Evolutionary conservation across 371 early-diverging fungal genomes (phyloP).

Genomic region (Cladochytrium tenue): DNA sequence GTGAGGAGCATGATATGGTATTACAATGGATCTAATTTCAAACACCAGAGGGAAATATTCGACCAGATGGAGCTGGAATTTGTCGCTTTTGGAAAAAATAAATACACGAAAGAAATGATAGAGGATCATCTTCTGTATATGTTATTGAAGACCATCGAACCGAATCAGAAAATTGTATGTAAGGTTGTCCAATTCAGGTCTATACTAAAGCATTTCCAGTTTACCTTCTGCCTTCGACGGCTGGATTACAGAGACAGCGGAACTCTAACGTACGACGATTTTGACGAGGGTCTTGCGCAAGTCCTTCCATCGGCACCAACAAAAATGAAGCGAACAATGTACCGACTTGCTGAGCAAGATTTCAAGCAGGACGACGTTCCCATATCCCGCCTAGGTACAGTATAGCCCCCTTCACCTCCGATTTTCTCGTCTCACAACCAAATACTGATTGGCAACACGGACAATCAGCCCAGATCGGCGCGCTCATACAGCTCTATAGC

Average conservation of each 20-base stretch:
- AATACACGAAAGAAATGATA: conserved; percentile 34
- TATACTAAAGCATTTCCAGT: conserved; percentile 19
- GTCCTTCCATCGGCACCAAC: conserved; percentile 32
- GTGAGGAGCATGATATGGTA: conserved; percentile 19
- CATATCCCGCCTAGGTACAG: conserved; percentile 16
- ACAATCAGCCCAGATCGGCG: conserved; percentile 10
- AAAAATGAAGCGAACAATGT: conserved; percentile 24
- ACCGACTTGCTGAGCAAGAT: conserved; percentile 32
- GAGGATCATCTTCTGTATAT: conserved; percentile 49
- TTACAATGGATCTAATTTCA: conserved; percentile 1
- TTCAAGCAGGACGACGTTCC: conserved; percentile 27
- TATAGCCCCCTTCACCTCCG: neutral
- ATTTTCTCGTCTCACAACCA: neutral
- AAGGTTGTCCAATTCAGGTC: neutral
- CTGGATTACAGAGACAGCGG: conserved; percentile 42
- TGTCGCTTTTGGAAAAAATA: conserved; percentile 49
- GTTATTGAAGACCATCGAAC: conserved; percentile 39
- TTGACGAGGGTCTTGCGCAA: conserved; percentile 41
- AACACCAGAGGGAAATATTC: conserved; percentile 38
- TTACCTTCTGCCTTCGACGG: conserved; percentile 26
- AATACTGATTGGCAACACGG: neutral
- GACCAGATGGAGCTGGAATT: conserved; percentile 55
- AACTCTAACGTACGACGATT: conserved; percentile 39
- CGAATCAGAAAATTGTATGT: conserved; percentile 47
- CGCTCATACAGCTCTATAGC: conserved; percentile 34